Base-by-base conservation (phyloP, 2,329 filamentous ascomycete genomes). In the Talaromyces sp. region DNA sequence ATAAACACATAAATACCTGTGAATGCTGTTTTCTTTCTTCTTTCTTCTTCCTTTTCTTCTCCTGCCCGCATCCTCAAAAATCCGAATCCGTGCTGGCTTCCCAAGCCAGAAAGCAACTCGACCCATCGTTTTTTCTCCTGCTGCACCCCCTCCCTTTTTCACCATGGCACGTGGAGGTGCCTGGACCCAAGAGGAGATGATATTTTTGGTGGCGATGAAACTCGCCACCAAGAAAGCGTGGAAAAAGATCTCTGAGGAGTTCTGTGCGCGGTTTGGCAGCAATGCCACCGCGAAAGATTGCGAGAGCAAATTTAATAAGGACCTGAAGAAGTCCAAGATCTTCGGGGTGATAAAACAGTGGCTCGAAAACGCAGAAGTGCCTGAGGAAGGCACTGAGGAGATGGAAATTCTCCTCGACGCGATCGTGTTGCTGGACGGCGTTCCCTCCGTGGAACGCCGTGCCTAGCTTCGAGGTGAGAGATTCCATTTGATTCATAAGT, bases 271-370 rank as follows among this genome's bases (percentile, higher is more conserved):
- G 15, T 59, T 31, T 21, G 11, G 10, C 4, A 53, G 41, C 11
- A 5, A 2, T 5, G 45, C 39, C 3, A 59, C 17, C 3, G 5
- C 25, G n/a, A 59, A 59, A 11, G 57, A 59, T n/a, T 55, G 53
- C 3, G 57, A 59, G 10, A 37, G 25, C 5, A 59, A 56, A 3
- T 59, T 31, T 2, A 59, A 59, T 8, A 59, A 59, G 37, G 57
- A 59, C 8, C 17, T 59, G 6, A 59, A 59, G 19, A 15, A 17
- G 5, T 10, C n/a, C 17, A 9, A 15, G 6, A 17, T 52, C 1
- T 22, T 25, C 8, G 17, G 10, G 13, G 11, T n/a, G 2, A 13
- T 43, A 4, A 52, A 6, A 4, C 19, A 37, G 0, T 59, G 15
- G 13, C 5, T 56, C 3, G n/a, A 17, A 2, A 15, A 25, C 9